phyloP scores from a whole-genome alignment of 2,329 filamentous ascomycete genomes.

The Thielaviopsis ethacetica region DNA sequence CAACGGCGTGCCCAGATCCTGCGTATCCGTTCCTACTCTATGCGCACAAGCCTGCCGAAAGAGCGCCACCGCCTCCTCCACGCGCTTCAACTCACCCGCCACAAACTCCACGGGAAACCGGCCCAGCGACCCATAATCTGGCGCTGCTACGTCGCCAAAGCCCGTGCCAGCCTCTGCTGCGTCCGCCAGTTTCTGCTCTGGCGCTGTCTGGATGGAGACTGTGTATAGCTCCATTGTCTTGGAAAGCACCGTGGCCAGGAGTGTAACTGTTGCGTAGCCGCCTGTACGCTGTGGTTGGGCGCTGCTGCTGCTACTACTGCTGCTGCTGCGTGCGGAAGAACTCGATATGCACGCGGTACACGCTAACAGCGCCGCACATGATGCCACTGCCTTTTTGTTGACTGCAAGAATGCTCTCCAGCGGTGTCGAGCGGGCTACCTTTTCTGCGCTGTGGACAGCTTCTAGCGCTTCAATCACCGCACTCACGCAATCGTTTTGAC shows the following conservation, averaged over 20 bases:
- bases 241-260: constrained; percentile 32
- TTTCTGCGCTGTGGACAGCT: constrained; percentile 28
- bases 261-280: constrained; percentile 29
- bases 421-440: constrained; percentile 20
- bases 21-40: constrained; percentile 23
- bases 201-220: not conserved
- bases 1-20: constrained; percentile 21
- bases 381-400: constrained; percentile 31
- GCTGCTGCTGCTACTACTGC: not conserved
- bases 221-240: constrained; percentile 20
- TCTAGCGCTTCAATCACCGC: constrained; percentile 27
- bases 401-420: constrained; percentile 29
- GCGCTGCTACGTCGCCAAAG: not conserved
- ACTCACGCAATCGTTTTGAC: not conserved
- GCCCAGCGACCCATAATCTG: not conserved
- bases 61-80: constrained; percentile 30
- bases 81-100: constrained; percentile 25
- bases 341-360: constrained; percentile 29
- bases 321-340: constrained; percentile 17
- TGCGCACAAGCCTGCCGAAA: constrained; percentile 29
- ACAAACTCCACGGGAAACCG: constrained; percentile 6
- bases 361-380: constrained; percentile 29
- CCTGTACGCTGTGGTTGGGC: not conserved
- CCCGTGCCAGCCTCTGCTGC: not conserved
- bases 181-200: not conserved